Base-by-base conservation (phyloP, 2,329 filamentous ascomycete species). In the Nakataea oryzae region DNA sequence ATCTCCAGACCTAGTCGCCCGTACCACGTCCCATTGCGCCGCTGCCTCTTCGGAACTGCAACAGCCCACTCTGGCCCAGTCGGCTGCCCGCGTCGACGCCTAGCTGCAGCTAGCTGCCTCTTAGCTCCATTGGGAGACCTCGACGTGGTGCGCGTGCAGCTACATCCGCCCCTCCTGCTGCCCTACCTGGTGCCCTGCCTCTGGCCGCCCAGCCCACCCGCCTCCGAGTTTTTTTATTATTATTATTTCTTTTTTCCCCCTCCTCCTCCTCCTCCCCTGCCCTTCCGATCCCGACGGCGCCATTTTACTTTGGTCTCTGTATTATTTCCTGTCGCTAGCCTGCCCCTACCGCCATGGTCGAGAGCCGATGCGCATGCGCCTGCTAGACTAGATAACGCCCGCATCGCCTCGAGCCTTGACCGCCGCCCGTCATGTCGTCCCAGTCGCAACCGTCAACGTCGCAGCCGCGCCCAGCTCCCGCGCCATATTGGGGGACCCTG, bases 401-500 rank as follows among this genome's bases (percentile, higher is more conserved):
- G 21, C 41, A n/a, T n/a, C 21, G 41, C 21, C 41, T n/a, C 41
- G 21, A 50, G 41, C 41, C 41, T n/a, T n/a, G 21, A n/a, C 41
- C 41, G 41, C 54, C 55, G 57, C 59, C 59, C 61, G 32, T 41
- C 58, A 41, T 61, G 50, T 59, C 28, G 54, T 30, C 41, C 41
- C 41, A 50, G 34, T 47, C 34, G 34, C 34, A 47, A 47, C 58
- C 30, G 28, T 30, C 62, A 32, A 58, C 62, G 56, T 62, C 65
- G 61, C 64, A 62, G 60, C 61, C 54, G 21, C 41, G 41, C 21
- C 41, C 41, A 50, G 41, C 41, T 50, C 41, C 41, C 41, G 41
- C 79, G 63, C 79, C 81, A 54, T 86, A 85, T 74, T 85, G 83
- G 83, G 82, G 82, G 71, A 74, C 83, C 69, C 75, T 86, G 65